Evolutionary conservation across 768 basidiomycete species (phyloP), one percentile per base, ranked within the genome.

Genomic region (Lactarius psammicola): DNA sequence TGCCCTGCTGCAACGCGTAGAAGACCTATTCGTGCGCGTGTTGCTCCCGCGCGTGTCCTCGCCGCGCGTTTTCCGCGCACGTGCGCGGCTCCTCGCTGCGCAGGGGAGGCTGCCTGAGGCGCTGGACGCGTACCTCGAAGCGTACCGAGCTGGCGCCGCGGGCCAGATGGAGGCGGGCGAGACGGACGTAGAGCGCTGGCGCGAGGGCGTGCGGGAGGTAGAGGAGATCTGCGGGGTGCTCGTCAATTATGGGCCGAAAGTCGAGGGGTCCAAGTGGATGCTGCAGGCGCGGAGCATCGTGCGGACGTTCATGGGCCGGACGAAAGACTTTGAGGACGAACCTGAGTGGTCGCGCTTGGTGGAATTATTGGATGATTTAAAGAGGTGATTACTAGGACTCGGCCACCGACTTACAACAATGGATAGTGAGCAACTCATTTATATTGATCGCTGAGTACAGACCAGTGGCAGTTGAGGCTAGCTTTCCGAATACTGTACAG

Each of bases 281-380:
- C 83, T 91, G 71, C 93, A 96, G 76, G 92, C 87, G 53, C 83
- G 89, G 61, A 95, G 93, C 67, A 81, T 98, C 63, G 83, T 98
- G 65, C 81, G 95, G 77, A 90, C 88, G 59, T 98, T 98, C 76
- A 83, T 92, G 77, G 95, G 91, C 8, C 81, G 92, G 66, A 93
- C 92, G 65, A 87, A 81, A 75, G 92, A 79, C 64, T 98, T 95
- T 69, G 91, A 89, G 75, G 95, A 95, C 59, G 92, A 97, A 74
- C 83, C 87, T 4, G 94, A 94, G 78, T 98, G 91, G 88, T 74
- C 79, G 31, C 79, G 80, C 67, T 78, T 98, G 72, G 79, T 80
- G 71, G 84, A 81, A 66, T 74, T 94, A 71, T 79, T 86, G 72
- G 86, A 87, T 49, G 90, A 92, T 58, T 71, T 91, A 67, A 82